Evolutionary conservation across 768 basidiomycete species (phyloP), one percentile per base, ranked within the genome.

Genomic region (Panellus pusillus): DNA sequence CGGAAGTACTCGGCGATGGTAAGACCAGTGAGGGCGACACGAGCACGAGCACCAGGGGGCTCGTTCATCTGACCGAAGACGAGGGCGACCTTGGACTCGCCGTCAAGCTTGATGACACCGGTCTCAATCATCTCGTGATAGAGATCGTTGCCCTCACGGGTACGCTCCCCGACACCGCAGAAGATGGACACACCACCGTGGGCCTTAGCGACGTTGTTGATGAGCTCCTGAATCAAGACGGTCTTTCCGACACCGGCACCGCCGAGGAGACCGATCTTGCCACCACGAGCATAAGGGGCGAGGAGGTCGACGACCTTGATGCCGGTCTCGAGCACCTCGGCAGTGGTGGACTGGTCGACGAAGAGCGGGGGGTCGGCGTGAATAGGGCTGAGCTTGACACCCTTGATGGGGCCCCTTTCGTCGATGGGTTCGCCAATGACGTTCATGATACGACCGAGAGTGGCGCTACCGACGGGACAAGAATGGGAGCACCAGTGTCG

Each of bases 51-150:
- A 85, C 97, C 97, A 66, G 97, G 97, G 72, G 97, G 97, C 81
- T 99, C 97, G 79, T 99, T 99, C 97, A 99, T 99, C 79, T 99
- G 97, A 81, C 97, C 97, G 80, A 99, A 99, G 65, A 99, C 97
- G 61, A 99, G 87, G 67, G 97, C 96, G 76, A 98, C 97, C 85
- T 99, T 99, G 73, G 97, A 99, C 75, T 98, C 95, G 75, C 96
- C 97, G 71, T 98, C 84, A 69, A 98, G 87, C 78, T 98, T 96
- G 84, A 99, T 99, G 84, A 99, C 97, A 86, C 97, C 97, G 53
- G 97, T 99, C 75, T 99, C 96, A 76, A 98, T 98, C 97, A 99
- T 97, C 79, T 96, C 93, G 73, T 97, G 93, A 77, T 96, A 95
- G 63, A 95, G 77, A 79, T 94, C 97, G 81, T 99, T 99, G 78